Conservation (phyloP, 2,329 filamentous ascomycete species). For the Trichothecium roseum region DNA sequence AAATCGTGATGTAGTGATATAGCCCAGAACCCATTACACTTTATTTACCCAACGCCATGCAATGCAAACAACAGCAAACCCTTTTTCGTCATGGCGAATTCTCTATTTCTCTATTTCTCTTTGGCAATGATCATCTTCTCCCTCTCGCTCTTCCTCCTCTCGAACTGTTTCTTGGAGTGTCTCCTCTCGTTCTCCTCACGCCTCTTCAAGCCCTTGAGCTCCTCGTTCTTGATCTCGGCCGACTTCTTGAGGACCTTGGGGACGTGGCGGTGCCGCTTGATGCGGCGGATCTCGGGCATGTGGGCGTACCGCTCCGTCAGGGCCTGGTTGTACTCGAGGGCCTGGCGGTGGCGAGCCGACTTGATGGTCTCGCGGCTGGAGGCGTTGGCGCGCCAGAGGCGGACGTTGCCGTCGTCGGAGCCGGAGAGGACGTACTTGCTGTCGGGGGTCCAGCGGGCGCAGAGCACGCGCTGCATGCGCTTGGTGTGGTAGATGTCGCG, state of each 20-base stretch:
- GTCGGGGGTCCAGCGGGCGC: conserved; percentile 76
- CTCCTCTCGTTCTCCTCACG: conserved; percentile 90
- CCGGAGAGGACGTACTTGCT: conserved; percentile 82
- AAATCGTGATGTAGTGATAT: no score
- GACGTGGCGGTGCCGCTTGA: conserved; percentile 81
- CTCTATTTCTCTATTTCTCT: no score
- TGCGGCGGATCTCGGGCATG: conserved; percentile 92
- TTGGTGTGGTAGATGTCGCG: conserved; percentile 96
- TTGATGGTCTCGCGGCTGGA: conserved; percentile 78
- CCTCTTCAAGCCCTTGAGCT: conserved; percentile 78
- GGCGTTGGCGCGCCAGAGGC: conserved; percentile 83
- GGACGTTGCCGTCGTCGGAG: conserved; percentile 80
- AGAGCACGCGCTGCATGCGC: conserved; percentile 92
- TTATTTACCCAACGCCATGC: conserved; percentile 22
- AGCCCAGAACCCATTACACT: conserved; percentile 8
- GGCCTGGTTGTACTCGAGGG: conserved; percentile 84
- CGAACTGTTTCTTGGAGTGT: conserved; percentile 75
- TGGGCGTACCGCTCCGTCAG: conserved; percentile 77
- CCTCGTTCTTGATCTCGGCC: conserved; percentile 84
- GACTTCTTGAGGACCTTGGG: conserved; percentile 95
- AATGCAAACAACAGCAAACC: conserved; percentile 13
- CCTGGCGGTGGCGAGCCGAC: conserved; percentile 72
- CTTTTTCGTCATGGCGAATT: no score
- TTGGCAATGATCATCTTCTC: conserved; percentile 82
- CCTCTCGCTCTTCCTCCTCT: conserved; percentile 65